phyloP scores from a whole-genome alignment of 768 basidiomycete species.

The Kondoa malvinella region DNA sequence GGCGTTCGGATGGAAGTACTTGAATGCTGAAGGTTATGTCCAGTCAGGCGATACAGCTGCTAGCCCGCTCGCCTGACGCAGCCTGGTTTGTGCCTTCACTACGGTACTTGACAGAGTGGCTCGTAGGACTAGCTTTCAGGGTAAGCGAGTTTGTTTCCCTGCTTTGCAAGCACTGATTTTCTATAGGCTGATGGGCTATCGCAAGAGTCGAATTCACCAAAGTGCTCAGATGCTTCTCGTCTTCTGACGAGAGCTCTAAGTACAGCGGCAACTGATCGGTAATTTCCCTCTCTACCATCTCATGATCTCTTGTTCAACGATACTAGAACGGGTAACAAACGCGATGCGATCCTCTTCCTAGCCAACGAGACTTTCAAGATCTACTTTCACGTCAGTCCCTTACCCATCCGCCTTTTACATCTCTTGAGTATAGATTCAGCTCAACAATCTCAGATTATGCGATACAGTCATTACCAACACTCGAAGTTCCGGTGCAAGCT shows the following conservation, averaged over 20 bases:
- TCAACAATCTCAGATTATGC: constrained; percentile 25
- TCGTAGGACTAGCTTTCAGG: constrained; percentile 16
- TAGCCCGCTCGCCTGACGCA: constrained; percentile 19
- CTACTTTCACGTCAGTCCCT: constrained; percentile 22
- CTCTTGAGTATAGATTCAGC: constrained; percentile 2
- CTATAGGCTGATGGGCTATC: constrained; percentile 20
- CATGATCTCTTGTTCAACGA: background rate
- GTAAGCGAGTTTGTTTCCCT: constrained; percentile 10
- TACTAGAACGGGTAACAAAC: constrained; percentile 13
- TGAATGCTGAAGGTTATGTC: no score
- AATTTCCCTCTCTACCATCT: background rate
- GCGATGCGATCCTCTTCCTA: constrained; percentile 24
- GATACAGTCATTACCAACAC: constrained; percentile 27
- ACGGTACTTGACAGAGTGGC: constrained; percentile 12
- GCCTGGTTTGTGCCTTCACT: constrained; percentile 25
- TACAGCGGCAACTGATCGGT: constrained; percentile 23
- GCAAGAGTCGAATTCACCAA: constrained; percentile 18
- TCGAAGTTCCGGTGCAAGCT: constrained; percentile 11
- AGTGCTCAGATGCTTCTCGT: constrained; percentile 20
- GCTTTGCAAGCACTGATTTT: background rate
- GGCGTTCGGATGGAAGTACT: background rate
- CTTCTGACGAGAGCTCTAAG: constrained; percentile 20
- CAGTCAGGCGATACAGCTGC: constrained; percentile 13
- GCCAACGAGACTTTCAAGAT: constrained; percentile 26
- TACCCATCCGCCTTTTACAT: background rate